Base-by-base conservation (phyloP, 177 flowering plant genomes). In the Vitis hybrid region DNA sequence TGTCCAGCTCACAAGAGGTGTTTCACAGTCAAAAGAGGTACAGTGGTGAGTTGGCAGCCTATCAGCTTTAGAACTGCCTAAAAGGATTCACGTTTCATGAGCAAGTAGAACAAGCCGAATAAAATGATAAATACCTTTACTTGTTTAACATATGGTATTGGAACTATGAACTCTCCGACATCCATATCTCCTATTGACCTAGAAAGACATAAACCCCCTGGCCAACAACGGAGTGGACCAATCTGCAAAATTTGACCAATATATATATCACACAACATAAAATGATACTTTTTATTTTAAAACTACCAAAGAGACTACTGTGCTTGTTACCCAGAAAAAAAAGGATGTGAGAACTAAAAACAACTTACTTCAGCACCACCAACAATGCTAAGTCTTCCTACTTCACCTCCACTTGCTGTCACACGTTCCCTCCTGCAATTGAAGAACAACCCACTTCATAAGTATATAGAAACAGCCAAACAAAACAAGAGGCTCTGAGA, bases 161-260 rank as follows among this genome's bases (percentile, higher is more conserved):
- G 98, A 72, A 93, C 97, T 57, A 93, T 93, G 68, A 82, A 91
- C 68, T 92, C 98, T 17, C 98, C 96, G 63, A 92, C 98, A 81
- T 93, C 98, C 92, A 87, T 86, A 71, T 93, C 98, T 46, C 98
- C 98, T 62, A 93, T 93, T 11, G 98, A 93, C 75, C 98, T 81
- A 21, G 98, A 93, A 75, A 93, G 93, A 82, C 98, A 93, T 76
- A 93, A 87, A 32, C 98, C 98, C 19, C 98, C 98, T 0, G 98
- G 98, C 98, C 98, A 93, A 77, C 98, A 93, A 32, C 98, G 91
- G 10, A 93, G 90, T 14, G 98, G 98, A 58, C 98, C 98, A 70
- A 90, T 78, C 98, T 91, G 82, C 46, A 67, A 54, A 58, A 60
- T 17, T 54, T 11, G 4, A 60, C 32, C 49, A 60, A 64, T 56